Evolutionary conservation across 371 early-diverging fungal species (phyloP).

Genomic region (Syncephalastrum contaminatum): DNA sequence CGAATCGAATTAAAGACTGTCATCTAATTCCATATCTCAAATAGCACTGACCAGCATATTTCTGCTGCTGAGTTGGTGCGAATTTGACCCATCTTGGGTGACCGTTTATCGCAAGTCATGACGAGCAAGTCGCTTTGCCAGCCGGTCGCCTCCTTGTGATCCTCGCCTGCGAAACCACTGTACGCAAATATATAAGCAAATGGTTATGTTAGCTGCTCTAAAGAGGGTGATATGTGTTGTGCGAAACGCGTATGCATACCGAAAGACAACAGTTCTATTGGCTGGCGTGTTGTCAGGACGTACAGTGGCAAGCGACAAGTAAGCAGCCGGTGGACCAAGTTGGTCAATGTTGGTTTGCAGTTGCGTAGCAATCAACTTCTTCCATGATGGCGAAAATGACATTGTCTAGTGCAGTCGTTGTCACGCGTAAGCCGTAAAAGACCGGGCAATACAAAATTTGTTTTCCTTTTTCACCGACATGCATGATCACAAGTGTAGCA

Average conservation of each 20-base stretch:
- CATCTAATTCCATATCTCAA: background rate
- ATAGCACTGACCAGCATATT: slow-evolving; percentile 33
- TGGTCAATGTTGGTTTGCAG: slow-evolving; percentile 36
- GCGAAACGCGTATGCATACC: slow-evolving; percentile 3
- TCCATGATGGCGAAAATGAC: slow-evolving; percentile 18
- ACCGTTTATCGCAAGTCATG: slow-evolving; percentile 35
- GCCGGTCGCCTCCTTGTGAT: slow-evolving; percentile 33
- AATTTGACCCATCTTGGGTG: slow-evolving; percentile 40
- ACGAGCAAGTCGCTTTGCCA: slow-evolving; percentile 43
- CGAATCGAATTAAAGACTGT: background rate
- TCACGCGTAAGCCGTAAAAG: too few species aligned
- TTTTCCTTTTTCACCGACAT: too few species aligned
- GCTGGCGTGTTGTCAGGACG: slow-evolving; percentile 36
- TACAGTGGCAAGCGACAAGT: slow-evolving; percentile 41
- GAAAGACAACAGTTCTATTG: slow-evolving; percentile 47
- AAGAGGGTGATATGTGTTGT: background rate
- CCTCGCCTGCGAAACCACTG: slow-evolving; percentile 47
- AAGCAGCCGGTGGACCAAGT: slow-evolving; percentile 30
- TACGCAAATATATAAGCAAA: background rate
- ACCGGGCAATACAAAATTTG: too few species aligned
- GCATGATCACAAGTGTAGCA: too few species aligned
- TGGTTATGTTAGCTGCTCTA: background rate
- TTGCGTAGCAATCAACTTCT: slow-evolving; percentile 19
- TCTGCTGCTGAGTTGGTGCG: slow-evolving; percentile 30
- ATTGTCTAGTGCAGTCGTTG: too few species aligned